A percentile compares a stretch with the other conserved stretches of the same genome.
Evolutionary conservation across 2,329 filamentous ascomycete genomes (phyloP).

Genomic region (Fusarium denticulatum): DNA sequence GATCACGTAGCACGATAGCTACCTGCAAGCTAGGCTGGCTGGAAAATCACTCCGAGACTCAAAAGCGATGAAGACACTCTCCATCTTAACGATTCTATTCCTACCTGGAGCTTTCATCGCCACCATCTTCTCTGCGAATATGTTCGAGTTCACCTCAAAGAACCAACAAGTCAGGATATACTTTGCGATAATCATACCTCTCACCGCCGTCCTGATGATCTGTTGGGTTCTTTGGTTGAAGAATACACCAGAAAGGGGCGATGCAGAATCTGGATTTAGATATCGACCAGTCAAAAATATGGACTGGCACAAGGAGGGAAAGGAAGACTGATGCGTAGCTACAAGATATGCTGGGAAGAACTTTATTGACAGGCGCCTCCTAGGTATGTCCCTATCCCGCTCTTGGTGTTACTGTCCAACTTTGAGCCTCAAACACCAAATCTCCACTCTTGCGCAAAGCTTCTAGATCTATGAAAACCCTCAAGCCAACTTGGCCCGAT

Average conservation of each 20-base stretch:
- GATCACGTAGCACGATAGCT: background rate
- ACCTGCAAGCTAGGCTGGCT: background rate
- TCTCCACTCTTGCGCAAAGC: background rate
- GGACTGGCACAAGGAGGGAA: background rate
- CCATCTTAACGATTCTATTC: background rate
- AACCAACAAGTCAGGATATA: background rate
- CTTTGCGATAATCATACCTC: background rate
- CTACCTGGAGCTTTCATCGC: background rate
- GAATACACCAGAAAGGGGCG: background rate
- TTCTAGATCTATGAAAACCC: background rate
- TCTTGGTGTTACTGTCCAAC: background rate
- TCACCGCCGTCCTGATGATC: background rate
- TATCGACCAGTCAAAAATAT: no score
- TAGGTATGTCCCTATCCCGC: background rate
- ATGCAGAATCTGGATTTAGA: no score
- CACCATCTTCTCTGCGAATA: accelerated
- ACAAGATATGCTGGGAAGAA: no score
- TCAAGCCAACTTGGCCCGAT: background rate
- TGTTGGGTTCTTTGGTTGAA: background rate
- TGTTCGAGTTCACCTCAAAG: background rate
- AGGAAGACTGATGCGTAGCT: background rate
- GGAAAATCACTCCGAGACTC: background rate
- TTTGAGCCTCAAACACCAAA: background rate
- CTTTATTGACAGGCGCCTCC: accelerated
- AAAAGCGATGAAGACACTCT: background rate